Conservation (phyloP, 1,139 yeast species). For the Arxiozyma slooffiae region DNA sequence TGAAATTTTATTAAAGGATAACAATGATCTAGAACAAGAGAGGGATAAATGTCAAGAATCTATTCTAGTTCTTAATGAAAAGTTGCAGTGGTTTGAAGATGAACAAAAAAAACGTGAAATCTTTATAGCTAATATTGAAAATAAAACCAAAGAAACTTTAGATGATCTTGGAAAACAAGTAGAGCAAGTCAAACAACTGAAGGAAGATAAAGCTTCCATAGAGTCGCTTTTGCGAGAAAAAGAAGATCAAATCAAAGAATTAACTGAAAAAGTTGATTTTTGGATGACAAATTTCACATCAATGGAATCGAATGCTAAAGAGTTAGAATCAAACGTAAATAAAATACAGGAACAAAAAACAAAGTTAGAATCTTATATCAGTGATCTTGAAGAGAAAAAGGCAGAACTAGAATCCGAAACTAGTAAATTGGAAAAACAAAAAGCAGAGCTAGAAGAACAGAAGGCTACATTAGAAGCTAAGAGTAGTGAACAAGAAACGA, state of each 20-base stretch:
- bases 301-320: not conserved
- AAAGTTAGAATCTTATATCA: not conserved
- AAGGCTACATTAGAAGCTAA: not conserved
- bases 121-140: not conserved
- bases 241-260: slow-evolving; percentile 1
- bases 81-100: not conserved
- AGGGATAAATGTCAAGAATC: slow-evolving; percentile 1
- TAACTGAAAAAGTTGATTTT: slow-evolving; percentile 2
- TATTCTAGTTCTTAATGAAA: not conserved
- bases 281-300: not conserved
- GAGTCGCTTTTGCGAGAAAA: not conserved
- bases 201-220: not conserved
- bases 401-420: not conserved
- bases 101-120: not conserved
- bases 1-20: slow-evolving; percentile 5
- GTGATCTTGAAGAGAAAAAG: not conserved
- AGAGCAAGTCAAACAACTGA: not conserved
- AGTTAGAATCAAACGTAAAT: not conserved
- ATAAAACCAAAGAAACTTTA: not conserved
- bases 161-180: not conserved
- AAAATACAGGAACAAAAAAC: not conserved
- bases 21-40: slow-evolving; percentile 3
- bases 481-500: not conserved
- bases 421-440: not conserved
- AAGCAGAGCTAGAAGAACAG: not conserved